Evolutionary conservation across 2,329 filamentous ascomycete genomes (phyloP).

Genomic region (Colletotrichum acutatum): DNA sequence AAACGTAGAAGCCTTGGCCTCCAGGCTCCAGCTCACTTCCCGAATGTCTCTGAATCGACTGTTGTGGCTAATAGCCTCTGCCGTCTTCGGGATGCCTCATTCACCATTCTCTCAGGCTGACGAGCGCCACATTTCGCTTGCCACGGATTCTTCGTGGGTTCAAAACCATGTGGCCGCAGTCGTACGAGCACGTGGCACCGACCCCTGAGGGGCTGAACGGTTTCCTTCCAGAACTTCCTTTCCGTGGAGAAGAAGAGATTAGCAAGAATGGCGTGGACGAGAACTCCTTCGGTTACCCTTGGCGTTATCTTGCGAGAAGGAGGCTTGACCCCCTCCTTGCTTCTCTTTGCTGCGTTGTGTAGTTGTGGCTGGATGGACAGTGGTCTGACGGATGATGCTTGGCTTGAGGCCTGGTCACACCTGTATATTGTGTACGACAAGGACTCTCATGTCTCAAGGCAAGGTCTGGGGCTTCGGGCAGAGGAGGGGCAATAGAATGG

Average conservation of each 20-base stretch:
- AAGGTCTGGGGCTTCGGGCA: background rate
- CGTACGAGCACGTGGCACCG: background rate
- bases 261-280: background rate
- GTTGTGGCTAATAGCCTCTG: background rate
- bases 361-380: background rate
- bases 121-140: background rate
- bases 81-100: background rate
- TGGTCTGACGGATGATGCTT: background rate
- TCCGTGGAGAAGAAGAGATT: background rate
- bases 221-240: background rate
- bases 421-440: background rate
- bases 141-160: background rate
- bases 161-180: background rate
- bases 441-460: background rate
- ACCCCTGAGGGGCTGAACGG: background rate
- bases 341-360: background rate
- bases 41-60: background rate
- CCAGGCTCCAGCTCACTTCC: background rate
- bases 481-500: background rate
- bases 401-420: background rate
- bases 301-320: background rate
- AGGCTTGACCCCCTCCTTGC: background rate
- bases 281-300: background rate
- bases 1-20: background rate
- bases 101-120: background rate